Percentiles rank a stretch among this genome's conserved stretches.
Evolutionary conservation across 805 yeast species (phyloP).

Genomic region (Candida taoyuanica): DNA sequence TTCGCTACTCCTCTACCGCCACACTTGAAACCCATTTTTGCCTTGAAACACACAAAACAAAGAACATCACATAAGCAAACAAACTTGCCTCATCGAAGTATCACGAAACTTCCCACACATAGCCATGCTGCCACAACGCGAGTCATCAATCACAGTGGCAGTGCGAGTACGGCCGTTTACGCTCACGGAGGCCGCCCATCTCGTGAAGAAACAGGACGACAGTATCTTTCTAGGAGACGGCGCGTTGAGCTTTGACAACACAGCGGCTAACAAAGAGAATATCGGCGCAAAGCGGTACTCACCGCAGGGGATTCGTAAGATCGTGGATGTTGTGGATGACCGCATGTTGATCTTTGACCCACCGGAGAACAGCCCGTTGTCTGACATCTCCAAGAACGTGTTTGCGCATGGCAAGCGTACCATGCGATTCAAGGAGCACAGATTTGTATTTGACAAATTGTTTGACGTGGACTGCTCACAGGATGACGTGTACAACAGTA

Average conservation of each 20-base stretch:
- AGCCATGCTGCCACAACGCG: constrained; percentile 5
- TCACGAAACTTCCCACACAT: background rate
- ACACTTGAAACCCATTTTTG: no score
- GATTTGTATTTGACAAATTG: constrained; percentile 76
- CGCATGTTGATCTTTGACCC: constrained; percentile 87
- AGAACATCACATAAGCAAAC: background rate
- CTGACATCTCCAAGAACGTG: constrained; percentile 29
- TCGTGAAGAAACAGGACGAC: constrained; percentile 38
- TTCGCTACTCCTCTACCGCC: no score
- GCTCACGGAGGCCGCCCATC: constrained; percentile 42
- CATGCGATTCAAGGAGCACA: constrained; percentile 61
- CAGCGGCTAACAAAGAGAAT: constrained; percentile 19
- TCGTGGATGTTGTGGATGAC: constrained; percentile 78
- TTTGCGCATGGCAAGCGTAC: constrained; percentile 35
- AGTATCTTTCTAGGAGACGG: constrained; percentile 50
- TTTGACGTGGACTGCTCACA: constrained; percentile 68
- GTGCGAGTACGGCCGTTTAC: constrained; percentile 87
- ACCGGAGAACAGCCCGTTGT: constrained; percentile 58
- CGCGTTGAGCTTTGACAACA: constrained; percentile 33
- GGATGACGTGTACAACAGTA: constrained; percentile 56
- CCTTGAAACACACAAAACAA: no score
- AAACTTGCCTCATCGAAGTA: background rate
- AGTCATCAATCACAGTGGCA: constrained; percentile 69
- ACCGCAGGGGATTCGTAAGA: constrained; percentile 58
- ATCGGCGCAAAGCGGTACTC: constrained; percentile 18